Percentiles rank a stretch among this genome's conserved stretches.
phyloP scores from a whole-genome alignment of 1,284 basidiomycete species.

The Mycena sp. region DNA sequence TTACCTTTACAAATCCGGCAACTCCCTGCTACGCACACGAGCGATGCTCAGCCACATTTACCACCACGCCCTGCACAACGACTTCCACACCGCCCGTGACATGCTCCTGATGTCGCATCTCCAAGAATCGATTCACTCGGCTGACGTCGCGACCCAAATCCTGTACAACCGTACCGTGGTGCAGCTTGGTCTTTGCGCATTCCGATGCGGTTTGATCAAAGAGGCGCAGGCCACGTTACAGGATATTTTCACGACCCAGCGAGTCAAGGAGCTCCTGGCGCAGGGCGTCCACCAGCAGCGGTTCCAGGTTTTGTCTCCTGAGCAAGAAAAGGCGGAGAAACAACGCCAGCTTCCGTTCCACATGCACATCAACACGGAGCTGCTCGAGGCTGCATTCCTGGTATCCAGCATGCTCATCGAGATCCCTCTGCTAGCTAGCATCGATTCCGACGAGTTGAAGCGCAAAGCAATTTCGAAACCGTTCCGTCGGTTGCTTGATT shows the following conservation, averaged over 20 bases:
- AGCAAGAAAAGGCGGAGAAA: slow-evolving; percentile 97
- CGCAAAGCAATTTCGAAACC: slow-evolving; percentile 93
- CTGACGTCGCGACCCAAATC: slow-evolving; percentile 97
- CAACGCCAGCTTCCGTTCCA: slow-evolving; percentile 98
- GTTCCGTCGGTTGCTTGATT: slow-evolving; percentile 95
- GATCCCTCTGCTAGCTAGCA: slow-evolving; percentile 94
- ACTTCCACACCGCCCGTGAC: slow-evolving; percentile 97
- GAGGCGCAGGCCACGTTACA: slow-evolving; percentile 94
- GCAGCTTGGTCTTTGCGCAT: slow-evolving; percentile 96
- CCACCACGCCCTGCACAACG: slow-evolving; percentile 95
- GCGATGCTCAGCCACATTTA: slow-evolving; percentile 99
- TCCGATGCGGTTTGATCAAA: slow-evolving; percentile 94
- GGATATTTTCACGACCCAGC: slow-evolving; percentile 96
- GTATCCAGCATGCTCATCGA: slow-evolving; percentile 99
- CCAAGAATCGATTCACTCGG: slow-evolving; percentile 95
- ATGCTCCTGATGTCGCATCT: slow-evolving; percentile 99
- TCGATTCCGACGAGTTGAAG: slow-evolving; percentile 93
- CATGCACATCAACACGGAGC: slow-evolving; percentile 99
- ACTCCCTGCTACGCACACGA: slow-evolving; percentile 92
- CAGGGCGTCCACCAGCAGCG: slow-evolving; percentile 96
- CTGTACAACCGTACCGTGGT: slow-evolving; percentile 98
- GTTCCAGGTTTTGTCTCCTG: slow-evolving; percentile 88
- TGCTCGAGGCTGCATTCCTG: slow-evolving; percentile 97
- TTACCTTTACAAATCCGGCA: slow-evolving; percentile 92
- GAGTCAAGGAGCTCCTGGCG: slow-evolving; percentile 96